A percentile compares a stretch with the other conserved stretches of the same genome.
These are phyloP conservation scores for Lecanosticta acicola DNA, from an alignment of 2,329 filamentous ascomycete genomes.

Conservation along the genomic window DNA sequence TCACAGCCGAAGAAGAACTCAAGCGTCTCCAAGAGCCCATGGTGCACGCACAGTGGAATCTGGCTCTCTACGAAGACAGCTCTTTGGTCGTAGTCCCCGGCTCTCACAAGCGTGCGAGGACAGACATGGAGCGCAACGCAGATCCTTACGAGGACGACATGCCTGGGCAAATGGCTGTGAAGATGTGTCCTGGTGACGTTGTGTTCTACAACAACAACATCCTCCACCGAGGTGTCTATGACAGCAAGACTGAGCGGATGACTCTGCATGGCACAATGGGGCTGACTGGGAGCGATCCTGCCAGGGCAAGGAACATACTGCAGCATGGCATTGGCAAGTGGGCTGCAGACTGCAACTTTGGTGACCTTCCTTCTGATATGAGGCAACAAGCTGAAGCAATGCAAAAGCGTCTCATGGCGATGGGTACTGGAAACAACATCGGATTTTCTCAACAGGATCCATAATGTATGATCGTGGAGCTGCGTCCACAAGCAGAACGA, in stretches of 20 bases:
- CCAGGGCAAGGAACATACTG: slow-evolving; percentile 64
- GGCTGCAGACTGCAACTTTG: slow-evolving; percentile 57
- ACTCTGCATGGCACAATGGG: slow-evolving; percentile 70
- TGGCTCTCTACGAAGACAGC: slow-evolving; percentile 70
- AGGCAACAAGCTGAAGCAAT: slow-evolving; percentile 54
- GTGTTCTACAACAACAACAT: slow-evolving; percentile 93
- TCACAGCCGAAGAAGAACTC: slow-evolving; percentile 61
- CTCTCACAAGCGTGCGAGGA: slow-evolving; percentile 66
- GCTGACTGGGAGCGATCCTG: slow-evolving; percentile 48
- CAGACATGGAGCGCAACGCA: slow-evolving; percentile 61
- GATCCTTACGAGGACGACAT: slow-evolving; percentile 58
- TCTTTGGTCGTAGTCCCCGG: slow-evolving; percentile 72
- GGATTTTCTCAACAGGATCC: slow-evolving; percentile 58
- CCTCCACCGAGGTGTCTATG: slow-evolving; percentile 65
- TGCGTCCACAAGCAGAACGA: too few relatives aligned
- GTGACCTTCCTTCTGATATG: slow-evolving; percentile 37
- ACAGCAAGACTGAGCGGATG: slow-evolving; percentile 54
- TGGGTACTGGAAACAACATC: slow-evolving; percentile 59
- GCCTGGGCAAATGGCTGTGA: slow-evolving; percentile 60
- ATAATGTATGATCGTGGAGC: too few relatives aligned
- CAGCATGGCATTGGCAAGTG: slow-evolving; percentile 68
- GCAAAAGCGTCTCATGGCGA: slow-evolving; percentile 55
- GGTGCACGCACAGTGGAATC: slow-evolving; percentile 80
- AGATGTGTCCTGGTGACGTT: slow-evolving; percentile 66
- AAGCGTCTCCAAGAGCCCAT: slow-evolving; percentile 55